A percentile compares a stretch with the other conserved stretches of the same genome.
These are phyloP conservation scores for Ceratocystis ficicola DNA, from an alignment of 2,329 filamentous ascomycete species.

Conservation along the genomic window DNA sequence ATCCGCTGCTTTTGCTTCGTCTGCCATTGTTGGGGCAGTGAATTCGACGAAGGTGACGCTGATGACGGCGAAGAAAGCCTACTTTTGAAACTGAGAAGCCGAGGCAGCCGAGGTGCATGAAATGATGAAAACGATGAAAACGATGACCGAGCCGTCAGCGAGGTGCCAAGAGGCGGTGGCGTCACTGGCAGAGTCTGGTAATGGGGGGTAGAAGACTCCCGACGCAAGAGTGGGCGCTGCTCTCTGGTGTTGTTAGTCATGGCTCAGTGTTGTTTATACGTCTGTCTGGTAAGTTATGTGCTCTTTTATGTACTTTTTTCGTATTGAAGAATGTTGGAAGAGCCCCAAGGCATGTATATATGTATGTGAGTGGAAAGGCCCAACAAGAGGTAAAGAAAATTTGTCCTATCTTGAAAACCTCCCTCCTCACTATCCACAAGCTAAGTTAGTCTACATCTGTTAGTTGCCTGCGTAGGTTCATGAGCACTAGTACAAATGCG, in stretches of 20 bases:
- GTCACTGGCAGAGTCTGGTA: conserved; percentile 21
- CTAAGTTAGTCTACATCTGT: not conserved
- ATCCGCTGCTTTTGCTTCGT: not conserved
- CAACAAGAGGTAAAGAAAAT: not conserved
- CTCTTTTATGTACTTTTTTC: no score
- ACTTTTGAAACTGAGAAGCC: conserved; percentile 5
- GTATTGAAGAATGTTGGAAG: no score
- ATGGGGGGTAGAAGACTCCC: conserved; percentile 10
- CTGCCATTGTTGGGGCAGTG: not conserved
- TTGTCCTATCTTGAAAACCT: not conserved
- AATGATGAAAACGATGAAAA: conserved; percentile 14
- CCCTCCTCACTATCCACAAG: not conserved
- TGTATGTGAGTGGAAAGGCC: no score
- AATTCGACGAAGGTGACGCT: not conserved
- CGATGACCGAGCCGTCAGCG: conserved; percentile 8
- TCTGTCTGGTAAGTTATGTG: not conserved
- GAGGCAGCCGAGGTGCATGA: conserved; percentile 10
- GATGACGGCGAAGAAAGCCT: not conserved
- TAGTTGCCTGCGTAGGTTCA: not conserved
- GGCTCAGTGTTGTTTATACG: not conserved
- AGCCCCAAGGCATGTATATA: no score
- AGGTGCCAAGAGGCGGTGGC: conserved; percentile 14
- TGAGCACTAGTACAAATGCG: conserved; percentile 9
- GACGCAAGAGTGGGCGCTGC: conserved; percentile 18
- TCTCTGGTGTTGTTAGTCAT: not conserved